Conservation (phyloP, 2,329 filamentous ascomycete species). For the Claviceps spartinae region DNA sequence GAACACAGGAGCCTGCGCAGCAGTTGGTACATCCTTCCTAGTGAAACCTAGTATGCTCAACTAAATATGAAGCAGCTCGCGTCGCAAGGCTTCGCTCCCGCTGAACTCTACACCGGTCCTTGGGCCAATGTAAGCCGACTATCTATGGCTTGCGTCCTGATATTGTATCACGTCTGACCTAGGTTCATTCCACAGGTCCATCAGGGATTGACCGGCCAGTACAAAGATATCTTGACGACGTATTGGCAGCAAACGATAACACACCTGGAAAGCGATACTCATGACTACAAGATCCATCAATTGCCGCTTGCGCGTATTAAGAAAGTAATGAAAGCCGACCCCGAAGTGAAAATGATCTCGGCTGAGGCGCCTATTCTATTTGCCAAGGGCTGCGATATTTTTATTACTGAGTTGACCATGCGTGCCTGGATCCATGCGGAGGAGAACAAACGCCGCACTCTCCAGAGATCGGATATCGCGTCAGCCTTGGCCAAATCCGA, state of each 20-base stretch:
- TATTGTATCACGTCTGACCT: background rate
- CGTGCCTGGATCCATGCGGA: slow-evolving; percentile 98
- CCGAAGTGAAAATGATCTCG: slow-evolving; percentile 99
- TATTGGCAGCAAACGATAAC: slow-evolving; percentile 99
- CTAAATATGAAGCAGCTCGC: slow-evolving; percentile 50
- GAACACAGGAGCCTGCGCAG: slow-evolving; percentile 31
- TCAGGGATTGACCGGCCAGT: slow-evolving; percentile 81
- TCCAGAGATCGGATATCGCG: slow-evolving; percentile 93
- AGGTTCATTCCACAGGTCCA: slow-evolving; percentile 54
- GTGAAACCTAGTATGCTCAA: background rate
- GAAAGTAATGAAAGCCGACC: slow-evolving; percentile 99
- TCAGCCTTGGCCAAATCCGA: slow-evolving; percentile 92
- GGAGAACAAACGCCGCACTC: slow-evolving; percentile 91
- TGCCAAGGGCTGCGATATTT: slow-evolving; percentile 96
- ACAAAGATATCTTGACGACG: slow-evolving; percentile 93
- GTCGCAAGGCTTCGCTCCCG: slow-evolving; percentile 75
- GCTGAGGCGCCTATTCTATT: slow-evolving; percentile 96
- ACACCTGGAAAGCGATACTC: slow-evolving; percentile 83
- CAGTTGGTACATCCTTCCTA: slow-evolving; percentile 18
- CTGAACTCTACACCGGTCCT: slow-evolving; percentile 82
- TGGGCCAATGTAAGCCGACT: slow-evolving; percentile 75
- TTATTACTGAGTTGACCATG: slow-evolving; percentile 98
- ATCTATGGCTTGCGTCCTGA: background rate
- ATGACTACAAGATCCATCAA: slow-evolving; percentile 98
- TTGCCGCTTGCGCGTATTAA: slow-evolving; percentile 96